Base-by-base conservation (phyloP, 768 basidiomycete species). In the Rhizopogon salebrosus region DNA sequence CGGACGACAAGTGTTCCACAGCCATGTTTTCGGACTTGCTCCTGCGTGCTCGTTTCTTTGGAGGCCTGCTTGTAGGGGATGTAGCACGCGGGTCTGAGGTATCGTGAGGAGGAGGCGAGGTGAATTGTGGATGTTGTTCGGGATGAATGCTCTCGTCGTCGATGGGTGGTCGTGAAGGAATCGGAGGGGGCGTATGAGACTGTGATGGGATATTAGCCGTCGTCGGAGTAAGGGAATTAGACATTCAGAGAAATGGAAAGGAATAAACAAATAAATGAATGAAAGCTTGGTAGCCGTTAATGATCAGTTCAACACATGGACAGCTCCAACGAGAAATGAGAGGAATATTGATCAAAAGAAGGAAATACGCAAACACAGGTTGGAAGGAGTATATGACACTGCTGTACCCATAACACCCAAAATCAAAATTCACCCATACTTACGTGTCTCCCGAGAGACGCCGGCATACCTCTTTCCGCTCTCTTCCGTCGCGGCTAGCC, bases 261-360 rank as follows among this genome's bases (percentile, higher is more conserved):
- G 56, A 60, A 61, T 57, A 64, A 65, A 58, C 54, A 58, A 62
- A 58, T 54, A 46, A 66, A 62, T 38, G 65, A 65, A 54, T 18
- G 60, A 54, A 56, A 56, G 20, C 36, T 36, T 41, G 45, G 31
- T 26, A 9, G 52, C 52, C 46, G 16, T 56, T 52, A 14, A 50
- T 43, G 40, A 39, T 57, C 51, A 54, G 63, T 10, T 34, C 35
- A 53, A 52, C 61, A 53, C 51, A 59, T 58, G 27, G 43, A 41
- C 61, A 54, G 16, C 43, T 29, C 29, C 34, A 26, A 35, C 26
- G 36, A 16, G 26, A 49, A 18, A 51, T 34, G 14, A 27, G 41
- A 20, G 51, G 45, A 24, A 45, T 45, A 40, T 37, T 29, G 22
- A 14, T 43, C 41, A n/a, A n/a, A n/a, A 14, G 13, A 22, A 43